Evolutionary conservation across 345 rosid genomes (phyloP), one percentile per base, ranked within the genome.

Genomic region (Citrus reticulata): DNA sequence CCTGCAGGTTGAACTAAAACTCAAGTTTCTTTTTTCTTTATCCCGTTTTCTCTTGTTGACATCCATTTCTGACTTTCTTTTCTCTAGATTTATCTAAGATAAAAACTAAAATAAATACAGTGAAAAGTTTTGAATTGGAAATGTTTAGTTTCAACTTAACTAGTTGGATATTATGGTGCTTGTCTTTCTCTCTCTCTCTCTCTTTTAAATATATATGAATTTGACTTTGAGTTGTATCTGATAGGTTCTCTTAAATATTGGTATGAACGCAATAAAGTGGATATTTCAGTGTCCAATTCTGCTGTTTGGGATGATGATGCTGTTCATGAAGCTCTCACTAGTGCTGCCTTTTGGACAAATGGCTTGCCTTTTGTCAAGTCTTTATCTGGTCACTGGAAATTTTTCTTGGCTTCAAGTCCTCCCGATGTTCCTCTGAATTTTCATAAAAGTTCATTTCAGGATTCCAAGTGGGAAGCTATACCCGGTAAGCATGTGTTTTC

Each of bases 281-380:
- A 93, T 80, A 86, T 85, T 79, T 79, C 86, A 11, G 86, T 82
- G 64, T 84, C 97, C 24, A 88, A 90, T 62, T 67, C 90, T 70
- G 95, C 98, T 80, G 92, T 88, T 83, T 96, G 99, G 99, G 86
- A 92, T 34, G 99, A 96, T 75, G 94, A 90, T 83, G 92, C 99
- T 62, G 90, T 94, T 32, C 88, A 82, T 75, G 88, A 66, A 68
- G 93, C 97, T 76, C 95, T 96, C 67, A 93, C 87, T 22, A 86
- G 84, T 72, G 95, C 98, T 75, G 88, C 92, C 4, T 91, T 81
- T 76, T 94, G 97, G 99, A 95, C 88, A 22, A 85, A 92, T 51
- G 95, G 86, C 68, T 87, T 94, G 87, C 97, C 98, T 65, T 96
- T 87, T 77, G 95, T 90, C 8, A 89, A 83, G 85, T 93, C 99